Evolutionary conservation across 257 asterid genomes (phyloP).

Genomic region (Gentiana straminea): DNA sequence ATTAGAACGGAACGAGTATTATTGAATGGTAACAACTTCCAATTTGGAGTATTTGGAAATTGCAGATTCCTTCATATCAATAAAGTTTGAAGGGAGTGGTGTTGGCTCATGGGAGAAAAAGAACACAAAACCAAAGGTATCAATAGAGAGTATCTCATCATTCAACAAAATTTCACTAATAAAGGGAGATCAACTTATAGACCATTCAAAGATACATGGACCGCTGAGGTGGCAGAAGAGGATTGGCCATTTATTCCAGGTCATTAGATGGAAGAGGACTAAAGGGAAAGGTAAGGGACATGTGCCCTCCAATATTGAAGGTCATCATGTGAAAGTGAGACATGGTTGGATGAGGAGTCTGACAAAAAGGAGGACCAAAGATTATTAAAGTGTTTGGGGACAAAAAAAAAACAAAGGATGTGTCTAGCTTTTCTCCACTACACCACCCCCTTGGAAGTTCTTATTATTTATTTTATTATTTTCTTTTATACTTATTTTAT

Average conservation of each 20-base stretch:
- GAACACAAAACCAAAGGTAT: slow-evolving; percentile 14
- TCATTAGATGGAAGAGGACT: slow-evolving; percentile 59
- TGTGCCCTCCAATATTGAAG: slow-evolving; percentile 48
- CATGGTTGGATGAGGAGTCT: slow-evolving; percentile 66
- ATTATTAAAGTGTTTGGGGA: slow-evolving; percentile 23
- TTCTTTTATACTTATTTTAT: no score
- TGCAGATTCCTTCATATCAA: slow-evolving; percentile 87
- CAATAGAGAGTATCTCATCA: slow-evolving; percentile 4
- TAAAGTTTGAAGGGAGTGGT: slow-evolving; percentile 73
- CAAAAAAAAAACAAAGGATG: slow-evolving; percentile 4
- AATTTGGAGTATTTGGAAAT: background rate
- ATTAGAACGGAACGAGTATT: no score
- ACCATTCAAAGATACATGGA: slow-evolving; percentile 40
- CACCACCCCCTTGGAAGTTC: no score
- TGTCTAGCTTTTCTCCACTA: no score
- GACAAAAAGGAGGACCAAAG: slow-evolving; percentile 48
- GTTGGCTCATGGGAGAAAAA: slow-evolving; percentile 31
- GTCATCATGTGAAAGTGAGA: slow-evolving; percentile 28
- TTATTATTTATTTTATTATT: no score
- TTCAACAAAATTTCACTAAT: slow-evolving; percentile 11
- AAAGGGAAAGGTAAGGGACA: slow-evolving; percentile 19
- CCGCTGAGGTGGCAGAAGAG: slow-evolving; percentile 67
- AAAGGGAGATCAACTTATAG: slow-evolving; percentile 24
- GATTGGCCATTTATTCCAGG: slow-evolving; percentile 69
- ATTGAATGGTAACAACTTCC: background rate